phyloP scores from a whole-genome alignment of 2,329 filamentous ascomycete species.

The Tolypocladium tropicale region DNA sequence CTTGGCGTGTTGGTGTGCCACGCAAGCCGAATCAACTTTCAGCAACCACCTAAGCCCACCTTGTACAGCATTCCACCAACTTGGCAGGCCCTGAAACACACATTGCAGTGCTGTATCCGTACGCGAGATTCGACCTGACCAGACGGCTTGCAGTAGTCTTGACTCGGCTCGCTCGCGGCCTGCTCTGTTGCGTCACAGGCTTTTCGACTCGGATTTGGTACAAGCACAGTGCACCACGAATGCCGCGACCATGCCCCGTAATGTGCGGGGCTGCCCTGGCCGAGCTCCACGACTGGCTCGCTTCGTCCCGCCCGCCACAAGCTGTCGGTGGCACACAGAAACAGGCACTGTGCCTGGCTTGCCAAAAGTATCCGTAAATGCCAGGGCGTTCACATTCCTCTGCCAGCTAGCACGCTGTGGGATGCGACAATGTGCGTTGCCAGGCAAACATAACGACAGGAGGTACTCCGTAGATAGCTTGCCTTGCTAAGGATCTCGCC shows the following conservation, averaged over 20 bases:
- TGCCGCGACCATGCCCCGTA: background rate
- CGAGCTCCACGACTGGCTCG: background rate
- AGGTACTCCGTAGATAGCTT: too few relatives aligned
- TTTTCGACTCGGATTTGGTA: background rate
- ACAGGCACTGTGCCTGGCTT: background rate
- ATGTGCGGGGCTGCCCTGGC: background rate
- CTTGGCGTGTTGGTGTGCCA: background rate
- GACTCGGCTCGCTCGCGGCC: background rate
- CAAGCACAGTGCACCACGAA: background rate
- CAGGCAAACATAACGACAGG: background rate
- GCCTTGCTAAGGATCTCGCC: too few relatives aligned
- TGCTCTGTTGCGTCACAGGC: background rate
- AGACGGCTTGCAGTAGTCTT: too few relatives aligned
- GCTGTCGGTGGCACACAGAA: background rate
- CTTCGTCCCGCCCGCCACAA: background rate
- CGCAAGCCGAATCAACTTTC: background rate
- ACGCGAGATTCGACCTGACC: too few relatives aligned
- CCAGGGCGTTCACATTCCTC: background rate
- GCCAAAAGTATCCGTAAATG: background rate
- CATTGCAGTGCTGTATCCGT: background rate
- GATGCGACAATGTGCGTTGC: background rate
- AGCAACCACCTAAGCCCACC: background rate
- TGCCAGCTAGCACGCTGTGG: background rate
- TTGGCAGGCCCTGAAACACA: background rate
- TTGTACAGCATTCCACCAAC: background rate